phyloP scores from a whole-genome alignment of 2,329 filamentous ascomycete genomes.

The Claviceps digitariae region DNA sequence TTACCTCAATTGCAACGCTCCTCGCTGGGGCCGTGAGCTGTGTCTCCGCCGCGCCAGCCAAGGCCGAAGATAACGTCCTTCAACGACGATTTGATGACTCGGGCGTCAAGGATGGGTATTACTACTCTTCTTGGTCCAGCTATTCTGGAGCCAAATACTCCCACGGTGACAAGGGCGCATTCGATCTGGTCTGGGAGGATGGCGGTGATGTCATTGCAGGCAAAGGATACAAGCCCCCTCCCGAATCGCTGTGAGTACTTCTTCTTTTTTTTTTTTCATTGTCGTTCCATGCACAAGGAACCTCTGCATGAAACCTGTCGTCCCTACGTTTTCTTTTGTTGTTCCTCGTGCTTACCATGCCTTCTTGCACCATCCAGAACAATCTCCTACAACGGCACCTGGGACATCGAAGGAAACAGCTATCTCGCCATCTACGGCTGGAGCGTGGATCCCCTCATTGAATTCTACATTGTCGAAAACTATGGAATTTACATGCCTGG shows the following conservation, averaged over 20 bases:
- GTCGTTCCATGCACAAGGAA: conserved; percentile 6
- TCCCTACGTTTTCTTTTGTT: neutral
- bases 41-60: neutral
- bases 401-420: conserved; percentile 15
- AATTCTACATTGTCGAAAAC: conserved; percentile 26
- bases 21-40: neutral
- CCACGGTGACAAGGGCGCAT: neutral
- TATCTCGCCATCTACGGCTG: conserved; percentile 27
- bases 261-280: neutral
- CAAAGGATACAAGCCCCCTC: conserved; percentile 46
- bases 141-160: neutral
- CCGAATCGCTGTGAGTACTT: conserved; percentile 26
- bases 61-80: neutral
- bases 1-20: neutral
- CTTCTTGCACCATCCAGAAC: conserved; percentile 13
- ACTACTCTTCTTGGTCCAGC: neutral
- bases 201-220: conserved; percentile 42
- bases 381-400: conserved; percentile 9
- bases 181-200: conserved; percentile 23
- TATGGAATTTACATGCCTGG: conserved; percentile 24
- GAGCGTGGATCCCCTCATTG: conserved; percentile 21
- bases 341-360: neutral
- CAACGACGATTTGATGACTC: neutral
- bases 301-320: too few species aligned
- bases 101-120: neutral